Evolutionary conservation across 2,329 filamentous ascomycete species (phyloP).

Genomic region (Hypoxylon sp.): DNA sequence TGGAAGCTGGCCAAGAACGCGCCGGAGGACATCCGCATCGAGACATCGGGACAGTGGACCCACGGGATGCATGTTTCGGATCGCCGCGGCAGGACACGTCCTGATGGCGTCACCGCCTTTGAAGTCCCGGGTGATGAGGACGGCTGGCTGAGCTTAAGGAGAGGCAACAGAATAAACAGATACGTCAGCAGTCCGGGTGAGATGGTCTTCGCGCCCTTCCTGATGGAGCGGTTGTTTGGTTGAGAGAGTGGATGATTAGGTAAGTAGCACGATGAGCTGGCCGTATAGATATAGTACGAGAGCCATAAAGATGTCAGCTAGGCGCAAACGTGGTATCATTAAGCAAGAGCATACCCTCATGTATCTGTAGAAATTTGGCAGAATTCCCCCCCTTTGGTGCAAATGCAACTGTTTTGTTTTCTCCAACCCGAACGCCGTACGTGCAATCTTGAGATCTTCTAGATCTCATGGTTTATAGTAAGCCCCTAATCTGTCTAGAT

Average conservation of each 20-base stretch:
- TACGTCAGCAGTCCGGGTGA: constrained; percentile 77
- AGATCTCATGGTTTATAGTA: constrained; percentile 9
- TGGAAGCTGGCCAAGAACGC: constrained; percentile 67
- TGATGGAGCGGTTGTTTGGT: constrained; percentile 75
- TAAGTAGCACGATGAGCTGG: constrained; percentile 4
- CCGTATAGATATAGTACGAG: constrained; percentile 16
- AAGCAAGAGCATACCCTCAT: constrained; percentile 49
- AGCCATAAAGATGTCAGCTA: constrained; percentile 46
- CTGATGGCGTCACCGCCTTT: constrained; percentile 59
- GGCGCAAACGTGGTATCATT: constrained; percentile 51
- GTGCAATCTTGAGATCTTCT: constrained; percentile 42
- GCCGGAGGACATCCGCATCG: constrained; percentile 86
- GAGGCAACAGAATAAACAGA: constrained; percentile 84
- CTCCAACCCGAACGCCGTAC: constrained; percentile 46
- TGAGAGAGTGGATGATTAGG: constrained; percentile 44
- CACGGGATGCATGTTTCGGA: constrained; percentile 91
- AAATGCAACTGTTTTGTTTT: constrained; percentile 39
- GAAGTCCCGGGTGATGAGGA: constrained; percentile 76
- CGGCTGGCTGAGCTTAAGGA: constrained; percentile 78
- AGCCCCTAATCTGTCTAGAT: constrained; percentile 49
- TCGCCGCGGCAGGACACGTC: constrained; percentile 70
- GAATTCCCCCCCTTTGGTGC: constrained; percentile 35
- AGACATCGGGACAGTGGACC: constrained; percentile 94
- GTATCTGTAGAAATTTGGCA: constrained; percentile 40
- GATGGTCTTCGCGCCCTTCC: constrained; percentile 71